Percentiles rank a stretch among this genome's conserved stretches.
Evolutionary conservation across 768 basidiomycete genomes (phyloP).

Genomic region (Auricularia auricula-judae): DNA sequence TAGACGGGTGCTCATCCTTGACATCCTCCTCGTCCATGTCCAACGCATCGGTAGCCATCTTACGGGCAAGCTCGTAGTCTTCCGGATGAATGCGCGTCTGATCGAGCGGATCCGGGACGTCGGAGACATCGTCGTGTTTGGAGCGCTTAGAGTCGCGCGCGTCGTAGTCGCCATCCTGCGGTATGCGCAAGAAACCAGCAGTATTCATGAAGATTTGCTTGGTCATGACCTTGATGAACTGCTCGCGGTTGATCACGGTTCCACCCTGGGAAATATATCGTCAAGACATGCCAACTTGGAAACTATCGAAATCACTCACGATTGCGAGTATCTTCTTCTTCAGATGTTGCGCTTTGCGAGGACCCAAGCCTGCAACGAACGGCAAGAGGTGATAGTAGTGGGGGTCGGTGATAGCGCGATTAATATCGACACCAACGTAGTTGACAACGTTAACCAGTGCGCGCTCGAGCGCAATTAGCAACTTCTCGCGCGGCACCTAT

Average conservation of each 20-base stretch:
- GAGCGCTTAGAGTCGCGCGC: slow-evolving; percentile 27
- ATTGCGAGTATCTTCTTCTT: slow-evolving; percentile 68
- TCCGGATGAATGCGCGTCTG: slow-evolving; percentile 94
- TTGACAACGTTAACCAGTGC: slow-evolving; percentile 85
- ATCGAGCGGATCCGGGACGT: slow-evolving; percentile 80
- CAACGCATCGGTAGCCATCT: slow-evolving; percentile 96
- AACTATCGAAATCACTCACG: slow-evolving; percentile 32
- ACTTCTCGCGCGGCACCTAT: slow-evolving; percentile 82
- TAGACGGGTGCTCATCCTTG: slow-evolving; percentile 84
- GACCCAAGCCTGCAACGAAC: slow-evolving; percentile 88
- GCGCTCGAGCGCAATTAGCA: slow-evolving; percentile 71
- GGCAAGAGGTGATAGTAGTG: slow-evolving; percentile 86
- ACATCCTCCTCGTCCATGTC: slow-evolving; percentile 98
- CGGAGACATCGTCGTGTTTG: slow-evolving; percentile 58
- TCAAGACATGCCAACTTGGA: background rate
- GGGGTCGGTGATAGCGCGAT: slow-evolving; percentile 75
- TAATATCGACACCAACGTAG: slow-evolving; percentile 92
- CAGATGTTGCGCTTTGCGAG: slow-evolving; percentile 80
- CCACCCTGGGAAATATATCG: slow-evolving; percentile 50
- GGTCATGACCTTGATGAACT: slow-evolving; percentile 79
- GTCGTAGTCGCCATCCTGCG: slow-evolving; percentile 49
- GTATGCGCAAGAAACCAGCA: slow-evolving; percentile 81
- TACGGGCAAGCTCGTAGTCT: slow-evolving; percentile 94
- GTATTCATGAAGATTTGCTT: slow-evolving; percentile 89
- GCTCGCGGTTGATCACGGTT: slow-evolving; percentile 73